Evolutionary conservation across 2,329 filamentous ascomycete genomes (phyloP).

Genomic region (Pyrenophora graminea): DNA sequence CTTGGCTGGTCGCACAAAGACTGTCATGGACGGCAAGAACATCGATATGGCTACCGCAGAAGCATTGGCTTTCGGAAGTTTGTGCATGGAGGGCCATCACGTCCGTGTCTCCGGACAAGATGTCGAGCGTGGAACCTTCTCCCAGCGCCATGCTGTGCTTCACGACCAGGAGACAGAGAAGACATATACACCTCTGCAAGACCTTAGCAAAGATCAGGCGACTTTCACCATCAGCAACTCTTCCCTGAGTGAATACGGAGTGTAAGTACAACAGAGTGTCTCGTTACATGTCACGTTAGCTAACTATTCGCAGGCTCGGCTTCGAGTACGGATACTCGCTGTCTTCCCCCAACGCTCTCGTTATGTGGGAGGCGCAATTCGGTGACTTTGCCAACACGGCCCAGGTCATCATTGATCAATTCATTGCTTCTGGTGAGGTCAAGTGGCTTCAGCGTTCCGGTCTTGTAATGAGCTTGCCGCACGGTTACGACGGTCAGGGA

Average conservation of each 20-base stretch:
- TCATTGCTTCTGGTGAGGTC: constrained; percentile 93
- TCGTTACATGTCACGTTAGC: constrained; percentile 5
- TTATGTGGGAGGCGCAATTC: constrained; percentile 99
- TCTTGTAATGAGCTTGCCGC: constrained; percentile 92
- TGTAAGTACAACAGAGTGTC: constrained; percentile 50
- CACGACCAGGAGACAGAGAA: constrained; percentile 95
- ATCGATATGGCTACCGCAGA: constrained; percentile 98
- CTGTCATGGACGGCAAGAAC: constrained; percentile 85
- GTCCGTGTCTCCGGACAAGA: constrained; percentile 98
- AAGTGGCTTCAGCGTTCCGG: constrained; percentile 99
- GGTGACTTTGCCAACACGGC: constrained; percentile 99
- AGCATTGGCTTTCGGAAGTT: constrained; percentile 88
- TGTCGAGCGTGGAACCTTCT: constrained; percentile 99
- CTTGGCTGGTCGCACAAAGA: constrained; percentile 85
- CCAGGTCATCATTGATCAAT: constrained; percentile 98
- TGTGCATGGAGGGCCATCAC: constrained; percentile 92
- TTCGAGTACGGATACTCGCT: constrained; percentile 99
- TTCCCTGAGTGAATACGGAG: constrained; percentile 74
- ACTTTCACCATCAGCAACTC: constrained; percentile 98
- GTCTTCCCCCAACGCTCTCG: constrained; percentile 92
- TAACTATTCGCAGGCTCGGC: constrained; percentile 67
- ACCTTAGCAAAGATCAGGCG: constrained; percentile 88
- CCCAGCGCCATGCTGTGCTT: constrained; percentile 93
- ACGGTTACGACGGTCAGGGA: constrained; percentile 97
- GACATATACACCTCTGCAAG: constrained; percentile 89